These are phyloP conservation scores for Cydonia oblonga DNA, from an alignment of 331 rosid genomes.

Conservation along the genomic window DNA sequence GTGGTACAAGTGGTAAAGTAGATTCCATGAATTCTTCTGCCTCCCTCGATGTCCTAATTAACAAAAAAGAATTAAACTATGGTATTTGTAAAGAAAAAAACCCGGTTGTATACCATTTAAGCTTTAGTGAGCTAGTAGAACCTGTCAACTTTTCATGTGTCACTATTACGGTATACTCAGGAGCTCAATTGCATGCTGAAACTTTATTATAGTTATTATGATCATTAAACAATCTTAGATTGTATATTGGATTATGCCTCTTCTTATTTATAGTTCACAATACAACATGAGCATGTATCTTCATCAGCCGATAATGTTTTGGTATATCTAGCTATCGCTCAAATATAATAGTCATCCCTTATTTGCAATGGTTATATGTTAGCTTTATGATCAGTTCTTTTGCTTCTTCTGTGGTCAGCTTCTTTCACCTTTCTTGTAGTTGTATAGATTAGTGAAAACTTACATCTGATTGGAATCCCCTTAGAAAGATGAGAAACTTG, in stretches of 20 bases:
- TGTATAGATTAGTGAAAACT: not conserved
- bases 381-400: not conserved
- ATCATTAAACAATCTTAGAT: not conserved
- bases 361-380: not conserved
- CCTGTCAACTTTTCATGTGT: not conserved
- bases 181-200: not conserved
- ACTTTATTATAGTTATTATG: not conserved
- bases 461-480: not conserved
- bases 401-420: not conserved
- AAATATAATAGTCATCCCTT: not conserved
- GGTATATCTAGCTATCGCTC: not conserved
- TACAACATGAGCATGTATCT: not conserved
- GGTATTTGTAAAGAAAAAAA: no score
- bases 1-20: slow-evolving; percentile 39
- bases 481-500: not conserved
- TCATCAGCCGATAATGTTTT: not conserved
- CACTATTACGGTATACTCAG: not conserved
- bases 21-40: slow-evolving; percentile 7
- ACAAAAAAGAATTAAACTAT: not conserved
- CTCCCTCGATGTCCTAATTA: not conserved
- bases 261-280: not conserved
- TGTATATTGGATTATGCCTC: not conserved
- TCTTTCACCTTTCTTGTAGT: not conserved
- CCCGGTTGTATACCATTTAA: no score
- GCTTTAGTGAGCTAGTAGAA: not conserved